Percentiles rank a stretch among this genome's conserved stretches.
These are phyloP conservation scores for Plicaturopsis crispa DNA, from an alignment of 768 basidiomycete genomes.

Conservation along the genomic window DNA sequence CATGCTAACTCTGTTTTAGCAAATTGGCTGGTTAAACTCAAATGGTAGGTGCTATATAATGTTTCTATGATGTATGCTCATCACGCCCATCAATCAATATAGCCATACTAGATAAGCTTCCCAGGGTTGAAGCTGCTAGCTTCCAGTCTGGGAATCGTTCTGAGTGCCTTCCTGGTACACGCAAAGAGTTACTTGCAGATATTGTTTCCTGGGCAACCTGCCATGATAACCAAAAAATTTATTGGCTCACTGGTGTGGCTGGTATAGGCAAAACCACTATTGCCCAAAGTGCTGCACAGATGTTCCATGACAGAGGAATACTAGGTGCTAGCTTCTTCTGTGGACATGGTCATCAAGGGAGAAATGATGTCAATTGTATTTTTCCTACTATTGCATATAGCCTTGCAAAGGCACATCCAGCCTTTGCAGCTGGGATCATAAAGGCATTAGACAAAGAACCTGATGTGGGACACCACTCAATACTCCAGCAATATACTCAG, in stretches of 20 bases:
- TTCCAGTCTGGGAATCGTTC: background rate
- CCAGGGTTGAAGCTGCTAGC: background rate
- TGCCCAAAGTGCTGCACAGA: slow-evolving; percentile 5
- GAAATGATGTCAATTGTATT: slow-evolving; percentile 9
- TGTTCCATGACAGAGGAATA: background rate
- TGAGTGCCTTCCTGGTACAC: slow-evolving; percentile 8
- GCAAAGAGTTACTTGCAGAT: slow-evolving; percentile 8
- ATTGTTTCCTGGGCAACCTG: slow-evolving; percentile 23
- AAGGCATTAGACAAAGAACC: slow-evolving; percentile 6
- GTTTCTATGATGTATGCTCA: too few relatives aligned
- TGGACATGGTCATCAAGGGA: slow-evolving; percentile 8
- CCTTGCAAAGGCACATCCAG: slow-evolving; percentile 5
- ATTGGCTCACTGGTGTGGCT: slow-evolving; percentile 15
- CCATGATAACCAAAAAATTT: slow-evolving; percentile 18
- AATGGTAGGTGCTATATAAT: too few relatives aligned
- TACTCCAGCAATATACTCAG: slow-evolving; percentile 9
- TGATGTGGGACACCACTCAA: slow-evolving; percentile 6
- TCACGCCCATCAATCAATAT: too few relatives aligned
- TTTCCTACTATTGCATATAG: slow-evolving; percentile 14
- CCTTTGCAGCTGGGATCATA: slow-evolving; percentile 5
- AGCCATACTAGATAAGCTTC: background rate
- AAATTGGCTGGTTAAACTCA: too few relatives aligned
- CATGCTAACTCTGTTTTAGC: too few relatives aligned
- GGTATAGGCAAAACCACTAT: slow-evolving; percentile 16
- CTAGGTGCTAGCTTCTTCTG: slow-evolving; percentile 19